These are phyloP conservation scores for Vicia sativa DNA, from an alignment of 306 rosid species.

Conservation along the genomic window DNA sequence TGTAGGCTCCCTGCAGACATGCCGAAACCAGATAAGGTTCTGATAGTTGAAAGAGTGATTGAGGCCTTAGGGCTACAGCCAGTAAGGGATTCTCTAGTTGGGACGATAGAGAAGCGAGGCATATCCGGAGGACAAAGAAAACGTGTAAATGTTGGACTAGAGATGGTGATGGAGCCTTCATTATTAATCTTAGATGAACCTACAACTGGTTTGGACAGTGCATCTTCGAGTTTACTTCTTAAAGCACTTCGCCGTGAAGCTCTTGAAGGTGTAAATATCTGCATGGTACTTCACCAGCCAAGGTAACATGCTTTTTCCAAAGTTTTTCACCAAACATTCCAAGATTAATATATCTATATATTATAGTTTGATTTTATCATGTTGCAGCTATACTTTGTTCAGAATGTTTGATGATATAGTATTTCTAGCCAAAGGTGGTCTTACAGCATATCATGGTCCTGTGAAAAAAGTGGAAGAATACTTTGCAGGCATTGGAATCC, in stretches of 20 bases:
- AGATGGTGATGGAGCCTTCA: conserved; percentile 83
- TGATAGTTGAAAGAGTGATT: conserved; percentile 72
- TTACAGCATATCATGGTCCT: conserved; percentile 68
- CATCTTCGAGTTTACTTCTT: conserved; percentile 69
- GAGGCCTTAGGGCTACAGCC: conserved; percentile 69
- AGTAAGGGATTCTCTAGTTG: conserved; percentile 74
- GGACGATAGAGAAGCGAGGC: conserved; percentile 73
- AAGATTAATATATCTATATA: background rate
- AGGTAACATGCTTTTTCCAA: conserved; percentile 40
- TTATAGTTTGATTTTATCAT: conserved; percentile 29
- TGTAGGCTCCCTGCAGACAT: conserved; percentile 62
- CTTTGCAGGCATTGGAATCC: conserved; percentile 65
- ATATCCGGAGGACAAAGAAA: conserved; percentile 78
- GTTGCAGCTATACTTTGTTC: conserved; percentile 62
- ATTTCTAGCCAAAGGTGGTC: conserved; percentile 77
- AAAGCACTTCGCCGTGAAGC: conserved; percentile 74
- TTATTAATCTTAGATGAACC: conserved; percentile 76
- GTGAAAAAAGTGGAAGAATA: conserved; percentile 71
- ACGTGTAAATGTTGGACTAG: conserved; percentile 70
- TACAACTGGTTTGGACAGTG: conserved; percentile 73
- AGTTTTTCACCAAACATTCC: conserved; percentile 8
- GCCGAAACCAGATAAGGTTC: conserved; percentile 76
- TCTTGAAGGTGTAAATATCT: conserved; percentile 78
- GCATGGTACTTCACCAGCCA: conserved; percentile 83
- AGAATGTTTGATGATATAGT: conserved; percentile 79